Evolutionary conservation across 495 filamentous ascomycete genomes (phyloP).

Genomic region (Articulospora tetracladia): DNA sequence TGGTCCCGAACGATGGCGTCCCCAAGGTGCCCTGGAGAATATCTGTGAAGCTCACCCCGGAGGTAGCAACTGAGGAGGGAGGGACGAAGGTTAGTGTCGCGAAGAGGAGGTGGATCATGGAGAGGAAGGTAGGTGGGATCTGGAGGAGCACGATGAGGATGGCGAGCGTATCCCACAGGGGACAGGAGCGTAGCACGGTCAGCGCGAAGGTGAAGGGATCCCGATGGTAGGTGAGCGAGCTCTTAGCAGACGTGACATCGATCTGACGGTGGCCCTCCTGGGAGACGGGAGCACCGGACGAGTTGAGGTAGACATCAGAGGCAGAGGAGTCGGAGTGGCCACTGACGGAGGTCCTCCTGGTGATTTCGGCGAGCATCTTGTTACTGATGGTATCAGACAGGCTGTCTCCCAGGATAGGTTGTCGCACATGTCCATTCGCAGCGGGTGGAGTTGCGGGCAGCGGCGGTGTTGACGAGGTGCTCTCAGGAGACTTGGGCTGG

Average conservation of each 20-base stretch:
- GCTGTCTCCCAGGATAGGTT: conserved; percentile 27
- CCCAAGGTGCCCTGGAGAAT: conserved; percentile 67
- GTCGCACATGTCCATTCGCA: conserved; percentile 29
- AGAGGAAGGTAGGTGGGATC: conserved; percentile 86
- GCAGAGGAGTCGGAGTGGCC: conserved; percentile 49
- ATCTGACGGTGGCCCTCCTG: conserved; percentile 53
- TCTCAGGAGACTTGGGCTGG: conserved; percentile 22
- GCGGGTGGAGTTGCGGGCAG: conserved; percentile 33
- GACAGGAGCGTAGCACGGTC: conserved; percentile 87
- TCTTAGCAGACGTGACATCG: conserved; percentile 64
- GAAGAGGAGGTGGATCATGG: conserved; percentile 89
- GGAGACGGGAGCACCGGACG: conserved; percentile 32
- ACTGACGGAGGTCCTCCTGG: conserved; percentile 42
- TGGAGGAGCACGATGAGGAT: conserved; percentile 97
- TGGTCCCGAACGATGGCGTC: conserved; percentile 72
- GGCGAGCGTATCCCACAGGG: conserved; percentile 92
- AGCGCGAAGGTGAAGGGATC: conserved; percentile 67
- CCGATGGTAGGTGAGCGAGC: conserved; percentile 58
- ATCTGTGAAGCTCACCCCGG: conserved; percentile 52
- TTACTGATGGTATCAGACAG: conserved; percentile 31
- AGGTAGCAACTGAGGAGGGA: conserved; percentile 55
- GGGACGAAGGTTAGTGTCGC: conserved; percentile 91
- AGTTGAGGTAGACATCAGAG: conserved; percentile 36
- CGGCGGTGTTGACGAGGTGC: conserved; percentile 28
- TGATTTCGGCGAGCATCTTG: conserved; percentile 33